phyloP scores from a whole-genome alignment of 805 yeast genomes.

The Kluyveromyces siamensis region DNA sequence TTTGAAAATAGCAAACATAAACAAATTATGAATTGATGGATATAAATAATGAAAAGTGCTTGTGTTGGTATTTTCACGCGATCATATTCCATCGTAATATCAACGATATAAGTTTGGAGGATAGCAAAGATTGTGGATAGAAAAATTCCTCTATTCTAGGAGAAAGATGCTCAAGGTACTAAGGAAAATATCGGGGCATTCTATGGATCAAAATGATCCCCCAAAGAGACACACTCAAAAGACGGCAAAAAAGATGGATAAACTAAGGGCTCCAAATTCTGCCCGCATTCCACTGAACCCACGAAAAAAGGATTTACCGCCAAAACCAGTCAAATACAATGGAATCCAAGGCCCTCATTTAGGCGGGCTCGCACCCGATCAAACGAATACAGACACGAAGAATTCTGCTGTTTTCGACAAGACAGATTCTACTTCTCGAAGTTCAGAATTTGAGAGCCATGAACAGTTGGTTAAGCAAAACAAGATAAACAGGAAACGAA shows the following conservation, averaged over 20 bases:
- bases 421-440: not conserved
- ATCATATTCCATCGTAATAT: too few species aligned
- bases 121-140: not conserved
- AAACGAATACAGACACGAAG: not conserved
- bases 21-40: not conserved
- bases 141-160: not conserved
- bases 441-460: constrained; percentile 6
- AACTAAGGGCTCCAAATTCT: not conserved
- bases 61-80: not conserved
- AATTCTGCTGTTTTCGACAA: not conserved
- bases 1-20: not conserved
- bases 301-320: not conserved
- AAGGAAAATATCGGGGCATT: constrained; percentile 2
- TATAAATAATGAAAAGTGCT: not conserved
- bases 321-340: not conserved
- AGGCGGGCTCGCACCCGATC: not conserved
- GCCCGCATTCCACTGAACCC: not conserved
- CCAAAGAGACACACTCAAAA: not conserved
- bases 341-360: not conserved
- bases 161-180: constrained; percentile 1
- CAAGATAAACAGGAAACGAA: constrained; percentile 19
- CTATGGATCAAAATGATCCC: not conserved
- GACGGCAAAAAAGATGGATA: not conserved
- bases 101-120: not conserved
- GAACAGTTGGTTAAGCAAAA: constrained; percentile 22